Evolutionary conservation across 2,329 filamentous ascomycete species (phyloP).

Genomic region (Lachnellula willkommii): DNA sequence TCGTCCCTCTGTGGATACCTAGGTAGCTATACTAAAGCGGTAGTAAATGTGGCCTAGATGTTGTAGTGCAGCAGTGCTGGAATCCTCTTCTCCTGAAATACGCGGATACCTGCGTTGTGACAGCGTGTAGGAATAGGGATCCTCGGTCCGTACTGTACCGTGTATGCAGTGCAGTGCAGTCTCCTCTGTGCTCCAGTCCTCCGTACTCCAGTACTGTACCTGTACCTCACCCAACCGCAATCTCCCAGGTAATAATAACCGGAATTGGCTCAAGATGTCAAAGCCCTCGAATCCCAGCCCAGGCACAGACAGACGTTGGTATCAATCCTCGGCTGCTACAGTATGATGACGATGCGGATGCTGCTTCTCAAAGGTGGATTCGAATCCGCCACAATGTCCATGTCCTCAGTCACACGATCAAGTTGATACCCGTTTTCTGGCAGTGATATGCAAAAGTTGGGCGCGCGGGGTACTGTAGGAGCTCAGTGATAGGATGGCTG

Average conservation of each 20-base stretch:
- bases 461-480: neutral
- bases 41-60: neutral
- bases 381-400: neutral
- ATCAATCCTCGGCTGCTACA: neutral
- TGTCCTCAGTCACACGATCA: neutral
- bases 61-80: neutral
- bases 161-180: neutral
- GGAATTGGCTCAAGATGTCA: neutral
- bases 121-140: neutral
- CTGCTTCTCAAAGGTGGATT: neutral
- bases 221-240: no score
- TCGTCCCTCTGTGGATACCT: neutral
- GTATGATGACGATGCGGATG: neutral
- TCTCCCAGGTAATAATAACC: neutral
- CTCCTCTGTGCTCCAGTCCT: neutral
- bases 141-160: neutral
- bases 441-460: neutral
- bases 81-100: neutral
- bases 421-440: neutral
- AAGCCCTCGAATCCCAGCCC: neutral
- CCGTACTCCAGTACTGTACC: neutral
- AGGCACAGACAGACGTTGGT: neutral
- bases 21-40: no score
- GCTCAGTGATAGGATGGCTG: slow-evolving; percentile 1
- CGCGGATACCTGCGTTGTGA: no score